A percentile compares a stretch with the other conserved stretches of the same genome.
Evolutionary conservation across 2,329 filamentous ascomycete genomes (phyloP).

Genomic region (Ophiostoma perfectum): DNA sequence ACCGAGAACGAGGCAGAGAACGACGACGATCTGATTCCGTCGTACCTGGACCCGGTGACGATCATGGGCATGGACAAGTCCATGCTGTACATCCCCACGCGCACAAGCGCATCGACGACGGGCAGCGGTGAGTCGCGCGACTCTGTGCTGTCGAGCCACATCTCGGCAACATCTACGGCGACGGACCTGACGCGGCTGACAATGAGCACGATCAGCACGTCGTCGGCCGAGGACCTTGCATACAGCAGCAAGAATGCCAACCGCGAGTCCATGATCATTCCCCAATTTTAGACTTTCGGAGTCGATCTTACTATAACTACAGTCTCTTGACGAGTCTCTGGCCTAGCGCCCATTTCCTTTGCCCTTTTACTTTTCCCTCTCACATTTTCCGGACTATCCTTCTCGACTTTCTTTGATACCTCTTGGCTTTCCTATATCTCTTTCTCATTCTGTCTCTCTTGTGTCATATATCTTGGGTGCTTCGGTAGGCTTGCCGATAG

Average conservation of each 20-base stretch:
- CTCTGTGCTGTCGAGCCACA: slow-evolving; percentile 47
- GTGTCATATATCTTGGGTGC: not conserved
- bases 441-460: not conserved
- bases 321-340: no score
- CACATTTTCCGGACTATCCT: no score
- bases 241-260: slow-evolving; percentile 24
- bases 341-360: no score
- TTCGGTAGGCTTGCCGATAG: slow-evolving; percentile 3
- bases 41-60: slow-evolving; percentile 11
- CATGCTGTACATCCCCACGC: slow-evolving; percentile 35
- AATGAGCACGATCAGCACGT: slow-evolving; percentile 44
- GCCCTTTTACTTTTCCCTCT: no score
- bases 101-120: slow-evolving; percentile 52
- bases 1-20: slow-evolving; percentile 27
- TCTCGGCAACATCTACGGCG: slow-evolving; percentile 49
- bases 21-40: slow-evolving; percentile 22
- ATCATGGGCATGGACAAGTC: slow-evolving; percentile 34
- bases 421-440: not conserved
- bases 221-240: slow-evolving; percentile 36
- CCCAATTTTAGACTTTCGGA: not conserved
- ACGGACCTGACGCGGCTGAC: slow-evolving; percentile 48
- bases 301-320: no score
- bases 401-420: not conserved
- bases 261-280: slow-evolving; percentile 7
- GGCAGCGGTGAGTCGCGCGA: slow-evolving; percentile 45